Evolutionary conservation across 2,329 filamentous ascomycete species (phyloP), one percentile per base, ranked within the genome.

Genomic region (Diplocarpon mali): DNA sequence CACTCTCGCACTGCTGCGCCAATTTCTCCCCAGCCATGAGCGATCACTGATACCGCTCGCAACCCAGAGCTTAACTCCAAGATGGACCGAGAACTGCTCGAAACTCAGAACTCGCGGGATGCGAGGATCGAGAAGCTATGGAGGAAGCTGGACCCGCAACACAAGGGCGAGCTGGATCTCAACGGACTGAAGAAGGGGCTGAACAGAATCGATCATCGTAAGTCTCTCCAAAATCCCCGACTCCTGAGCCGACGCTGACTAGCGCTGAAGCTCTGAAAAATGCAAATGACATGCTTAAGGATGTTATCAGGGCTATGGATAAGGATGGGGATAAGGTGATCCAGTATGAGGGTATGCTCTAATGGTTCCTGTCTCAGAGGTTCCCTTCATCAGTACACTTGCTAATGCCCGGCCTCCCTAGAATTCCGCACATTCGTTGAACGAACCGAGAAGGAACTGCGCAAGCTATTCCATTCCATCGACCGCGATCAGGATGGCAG

Each of bases 381-480:
- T 7, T 8, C 7, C 7, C 17, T 20, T 9, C 12, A 24, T 27
- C 28, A 35, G 20, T 31, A 40, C 28, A 3, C 29, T 15, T 29
- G 20, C 41, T 47, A 17, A 45, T 34, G 28, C 2, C 2, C 16
- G 11, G 38, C 14, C 17, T 27, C 29, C 15, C 12, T 62, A 92
- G 92, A 98, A 69, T 98, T 98, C 61, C 82, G 81, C 53, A 73
- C 71, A 35, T 96, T 96, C 60, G 87, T 96, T 60, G 77, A 89
- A 58, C 76, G 85, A 47, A 88, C 92, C 35, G 92, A 98, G 65
- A 76, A 76, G 48, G 83, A 95, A 63, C 76, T 98, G 11, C 81
- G 78, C 64, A 65, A 74, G 43, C 76, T 98, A 16, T 98, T 98
- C 67, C 74, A 79, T 56, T 80, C 77, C 52, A 95, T 98, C 59